phyloP scores from a whole-genome alignment of 495 filamentous ascomycete species.

The Thermothielavioides terrestris region DNA sequence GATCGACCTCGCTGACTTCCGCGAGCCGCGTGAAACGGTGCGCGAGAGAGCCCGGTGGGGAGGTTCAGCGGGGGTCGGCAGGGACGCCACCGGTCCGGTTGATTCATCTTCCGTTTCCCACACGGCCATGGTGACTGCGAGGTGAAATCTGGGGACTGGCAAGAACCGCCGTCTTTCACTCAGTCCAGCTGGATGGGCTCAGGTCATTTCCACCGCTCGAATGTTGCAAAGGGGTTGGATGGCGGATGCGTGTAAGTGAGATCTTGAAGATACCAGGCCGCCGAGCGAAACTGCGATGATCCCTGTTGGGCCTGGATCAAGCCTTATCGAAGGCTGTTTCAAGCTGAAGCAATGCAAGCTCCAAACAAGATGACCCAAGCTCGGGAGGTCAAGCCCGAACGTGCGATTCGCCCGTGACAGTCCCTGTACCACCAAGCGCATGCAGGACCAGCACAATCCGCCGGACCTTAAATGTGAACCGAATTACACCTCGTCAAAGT shows the following conservation, averaged over 20 bases:
- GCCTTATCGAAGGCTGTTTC: slow-evolving; percentile 7
- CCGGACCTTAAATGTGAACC: background rate
- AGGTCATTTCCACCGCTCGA: slow-evolving; percentile 14
- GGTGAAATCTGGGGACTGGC: background rate
- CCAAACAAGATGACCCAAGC: background rate
- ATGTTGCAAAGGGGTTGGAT: background rate
- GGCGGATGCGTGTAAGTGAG: slow-evolving; percentile 1
- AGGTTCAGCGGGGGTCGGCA: slow-evolving; percentile 60
- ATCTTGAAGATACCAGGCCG: background rate
- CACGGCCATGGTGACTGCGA: slow-evolving; percentile 30
- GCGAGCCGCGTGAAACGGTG: slow-evolving; percentile 49
- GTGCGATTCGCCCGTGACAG: background rate
- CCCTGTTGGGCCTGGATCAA: slow-evolving; percentile 1
- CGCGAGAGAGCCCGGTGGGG: slow-evolving; percentile 55
- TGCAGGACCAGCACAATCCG: background rate
- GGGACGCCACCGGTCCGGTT: slow-evolving; percentile 37
- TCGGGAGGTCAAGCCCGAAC: slow-evolving; percentile 2
- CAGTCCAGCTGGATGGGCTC: background rate
- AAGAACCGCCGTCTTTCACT: slow-evolving; percentile 10
- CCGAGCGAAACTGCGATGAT: slow-evolving; percentile 7
- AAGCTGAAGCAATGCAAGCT: slow-evolving; percentile 5
- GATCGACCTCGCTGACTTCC: slow-evolving; percentile 41
- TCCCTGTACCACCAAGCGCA: background rate
- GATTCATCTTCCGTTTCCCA: slow-evolving; percentile 53
- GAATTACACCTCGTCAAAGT: background rate